Evolutionary conservation across 352 stramenopile genomes (phyloP), one percentile per base, ranked within the genome.

Genomic region (Globisporangium nodosum): DNA sequence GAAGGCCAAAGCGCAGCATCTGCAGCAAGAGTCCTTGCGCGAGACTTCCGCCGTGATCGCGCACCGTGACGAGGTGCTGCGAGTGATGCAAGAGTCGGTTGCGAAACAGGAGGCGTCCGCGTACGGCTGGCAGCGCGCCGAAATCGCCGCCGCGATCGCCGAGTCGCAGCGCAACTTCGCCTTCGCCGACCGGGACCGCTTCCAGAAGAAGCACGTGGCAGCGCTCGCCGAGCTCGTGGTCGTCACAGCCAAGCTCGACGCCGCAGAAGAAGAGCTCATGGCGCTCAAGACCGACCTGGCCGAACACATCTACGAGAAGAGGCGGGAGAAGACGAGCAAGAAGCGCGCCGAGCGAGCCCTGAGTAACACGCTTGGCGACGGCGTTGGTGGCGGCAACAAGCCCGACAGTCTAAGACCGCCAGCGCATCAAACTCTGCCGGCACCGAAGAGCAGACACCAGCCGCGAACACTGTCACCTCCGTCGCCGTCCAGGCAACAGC

Each of bases 151-250:
- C 1, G 69, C 80, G 0, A 81, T 89, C 1, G 68, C 78, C 3
- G 81, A 91, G 30, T 87, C 78, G 9, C 77, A 88, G 55, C 77
- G 81, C 48, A 91, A 86, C 53, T 81, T 85, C 33, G 74, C 75
- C 30, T 76, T 88, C 7, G 70, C 54, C 5, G 77, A 89, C 49
- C 78, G 78, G 3, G 76, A 89, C 33, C 65, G 71, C 39, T 64
- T 74, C 7, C 73, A 84, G 21, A 73, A 71, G 12, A 69, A 73
- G 9, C 73, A 83, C 50, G 55, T 64, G 0, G 76, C 76, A 0
- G 63, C 69, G 2, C 46, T 87, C 5, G 69, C 71, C 0, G 81
- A 91, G 35, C 69, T 88, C 0, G 42, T 84, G 1, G 49, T 87
- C 18, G 53, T 69, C 2, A 79, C 71, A 0, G 75, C 78, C 27